Evolutionary conservation across 2,329 filamentous ascomycete species (phyloP).

Genomic region (Ramularia endophylla): DNA sequence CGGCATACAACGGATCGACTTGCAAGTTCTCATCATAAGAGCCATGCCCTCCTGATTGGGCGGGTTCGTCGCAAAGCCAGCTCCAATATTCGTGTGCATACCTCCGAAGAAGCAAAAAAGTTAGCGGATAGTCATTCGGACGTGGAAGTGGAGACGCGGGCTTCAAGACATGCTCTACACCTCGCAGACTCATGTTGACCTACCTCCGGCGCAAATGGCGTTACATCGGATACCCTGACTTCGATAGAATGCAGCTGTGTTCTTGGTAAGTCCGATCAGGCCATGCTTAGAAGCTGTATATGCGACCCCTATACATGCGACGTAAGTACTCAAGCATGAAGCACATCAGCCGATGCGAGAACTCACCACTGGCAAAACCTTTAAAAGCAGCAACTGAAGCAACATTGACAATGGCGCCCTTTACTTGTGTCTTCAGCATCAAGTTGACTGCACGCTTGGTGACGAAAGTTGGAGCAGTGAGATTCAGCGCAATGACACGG

Average conservation of each 20-base stretch:
- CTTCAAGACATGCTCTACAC: background rate
- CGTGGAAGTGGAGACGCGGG: background rate
- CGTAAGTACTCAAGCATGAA: conserved; percentile 38
- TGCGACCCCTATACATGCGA: conserved; percentile 19
- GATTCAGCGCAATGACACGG: conserved; percentile 50
- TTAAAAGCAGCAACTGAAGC: conserved; percentile 42
- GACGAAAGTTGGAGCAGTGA: conserved; percentile 51
- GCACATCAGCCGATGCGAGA: background rate
- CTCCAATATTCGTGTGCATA: conserved; percentile 53
- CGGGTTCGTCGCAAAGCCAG: conserved; percentile 33
- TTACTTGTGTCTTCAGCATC: conserved; percentile 40
- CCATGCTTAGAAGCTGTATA: conserved; percentile 53
- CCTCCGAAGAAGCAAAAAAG: conserved; percentile 35
- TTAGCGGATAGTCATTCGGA: no score
- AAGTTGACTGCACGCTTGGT: conserved; percentile 48
- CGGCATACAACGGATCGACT: conserved; percentile 3
- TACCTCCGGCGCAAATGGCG: conserved; percentile 34
- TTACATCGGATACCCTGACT: conserved; percentile 49
- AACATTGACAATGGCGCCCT: conserved; percentile 50
- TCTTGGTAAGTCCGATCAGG: conserved; percentile 50
- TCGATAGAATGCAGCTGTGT: conserved; percentile 52
- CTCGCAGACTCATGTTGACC: conserved; percentile 6
- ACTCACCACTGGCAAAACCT: conserved; percentile 38
- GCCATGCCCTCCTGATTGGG: conserved; percentile 28
- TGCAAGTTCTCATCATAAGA: conserved; percentile 21